Base-by-base conservation (phyloP, 1,284 basidiomycete genomes). In the Pseudozyma pruni region DNA sequence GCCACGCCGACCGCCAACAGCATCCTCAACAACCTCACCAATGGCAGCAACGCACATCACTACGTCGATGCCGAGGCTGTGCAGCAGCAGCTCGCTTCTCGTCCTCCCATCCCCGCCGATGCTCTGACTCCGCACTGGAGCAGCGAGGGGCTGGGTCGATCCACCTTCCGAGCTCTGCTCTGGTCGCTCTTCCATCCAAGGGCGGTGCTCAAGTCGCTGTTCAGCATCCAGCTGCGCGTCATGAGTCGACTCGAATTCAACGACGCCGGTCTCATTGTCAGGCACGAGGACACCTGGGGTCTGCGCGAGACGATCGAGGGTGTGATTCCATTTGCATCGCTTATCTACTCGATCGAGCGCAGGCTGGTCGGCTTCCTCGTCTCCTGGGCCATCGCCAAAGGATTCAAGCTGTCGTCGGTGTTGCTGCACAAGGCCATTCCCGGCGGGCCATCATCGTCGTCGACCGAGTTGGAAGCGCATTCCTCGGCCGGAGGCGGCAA, bases 161-260 rank as follows among this genome's bases (percentile, higher is more conserved):
- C 54, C 32, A 75, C 72, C 6, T 41, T 81, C n/a, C 73, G 67
- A 32, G 56, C 57, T 7, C 54, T 82, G 32, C 25, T 82, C 6
- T 75, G 72, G 62, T 59, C 75, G 29, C 43, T 81, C 29, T 63
- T 81, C 47, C 72, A 75, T 17, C 81, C 80, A 1, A 58, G 72
- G 2, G 66, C 64, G 6, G 69, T 71, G 37, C 67, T 82, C 34
- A 74, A 66, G 35, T 61, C 58, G 33, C 35, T 82, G 5, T 77
- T 72, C 52, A 77, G 76, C n/a, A 73, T 82, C 43, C 72, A 81
- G 56, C 55, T 82, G 35, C 75, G 79, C 29, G 40, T 82, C 16
- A 74, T 82, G 74, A 81, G 77, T 43, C 72, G 81, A 1, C 68
- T 82, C 25, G 81, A 82, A 58, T 82, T 82, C 68, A 82, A 82